Base-by-base conservation (phyloP, 441 rosid species). In the Iberis amara region DNA sequence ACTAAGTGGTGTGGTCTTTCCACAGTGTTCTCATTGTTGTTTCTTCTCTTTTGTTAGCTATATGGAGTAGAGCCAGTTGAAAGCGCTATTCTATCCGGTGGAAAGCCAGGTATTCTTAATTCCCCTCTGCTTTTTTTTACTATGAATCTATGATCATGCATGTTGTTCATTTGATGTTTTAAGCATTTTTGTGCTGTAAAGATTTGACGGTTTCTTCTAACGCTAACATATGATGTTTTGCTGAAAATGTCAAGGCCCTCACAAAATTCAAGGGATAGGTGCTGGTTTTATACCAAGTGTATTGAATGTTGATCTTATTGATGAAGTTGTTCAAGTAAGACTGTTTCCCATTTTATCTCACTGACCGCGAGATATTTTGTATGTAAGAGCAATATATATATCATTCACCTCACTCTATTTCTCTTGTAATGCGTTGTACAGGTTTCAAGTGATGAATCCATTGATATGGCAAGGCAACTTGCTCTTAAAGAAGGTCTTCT, bases 181-280 rank as follows among this genome's bases (percentile, higher is more conserved):
- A 26, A 4, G 30, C 30, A 26, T 4, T 26, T 26, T 26, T 4
- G 4, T 26, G 3, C 4, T 23, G 0, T 6, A 21, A 21, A 55
- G 49, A 47, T 63, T 4, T 23, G 30, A 26, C 30, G 30, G 30
- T 26, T 26, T 26, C 4, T 26, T 4, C 4, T 6, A 26, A 26
- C 30, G 4, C 51, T 59, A 59, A 66, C 62, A 4, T 31, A 6
- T 30, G 32, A 37, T 26, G 48, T 48, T 59, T 47, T 31, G 32
- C 33, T 53, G 37, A 42, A 54, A 55, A 41, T 55, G 42, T 1
- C 1, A 38, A 89, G 95, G 96, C 37, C 92, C 96, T 5, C 95
- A 81, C 74, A 89, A 83, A 73, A 85, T 89, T 73, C 96, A 89
- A 73, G 96, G 96, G 63, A 85, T 85, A 7, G 95, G 95, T 31